Percentiles rank a stretch among this genome's conserved stretches.
phyloP scores from a whole-genome alignment of 371 early-diverging fungal genomes.

The Quaeritorhiza haematococci region DNA sequence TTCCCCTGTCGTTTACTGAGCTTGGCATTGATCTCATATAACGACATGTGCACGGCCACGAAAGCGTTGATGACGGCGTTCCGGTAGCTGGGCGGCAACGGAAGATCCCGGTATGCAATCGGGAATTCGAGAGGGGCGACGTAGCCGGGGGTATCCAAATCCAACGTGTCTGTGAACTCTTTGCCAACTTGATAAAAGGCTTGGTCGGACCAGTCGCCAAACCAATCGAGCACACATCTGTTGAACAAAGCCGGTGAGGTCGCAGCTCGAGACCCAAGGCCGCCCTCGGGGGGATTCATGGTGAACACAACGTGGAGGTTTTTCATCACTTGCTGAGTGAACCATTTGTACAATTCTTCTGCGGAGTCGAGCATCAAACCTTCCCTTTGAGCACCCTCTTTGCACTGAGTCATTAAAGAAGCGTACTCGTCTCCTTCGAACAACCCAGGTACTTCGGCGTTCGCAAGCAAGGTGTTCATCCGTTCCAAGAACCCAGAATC shows the following conservation, averaged over 20 bases:
- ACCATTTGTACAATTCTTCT: constrained; percentile 97
- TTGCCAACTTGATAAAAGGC: constrained; percentile 96
- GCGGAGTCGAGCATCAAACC: constrained; percentile 87
- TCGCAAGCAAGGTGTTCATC: constrained; percentile 97
- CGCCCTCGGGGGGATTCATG: constrained; percentile 97
- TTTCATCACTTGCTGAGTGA: constrained; percentile 90
- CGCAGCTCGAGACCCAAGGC: constrained; percentile 88
- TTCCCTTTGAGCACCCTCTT: constrained; percentile 90
- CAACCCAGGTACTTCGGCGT: constrained; percentile 96
- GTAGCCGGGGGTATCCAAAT: constrained; percentile 76
- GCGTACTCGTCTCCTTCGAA: constrained; percentile 98
- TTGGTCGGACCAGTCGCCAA: constrained; percentile 97
- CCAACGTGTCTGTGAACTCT: constrained; percentile 87
- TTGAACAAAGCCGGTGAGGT: constrained; percentile 99
- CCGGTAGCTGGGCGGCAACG: constrained; percentile 72
- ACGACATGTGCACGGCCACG: constrained; percentile 85
- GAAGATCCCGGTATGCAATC: constrained; percentile 70
- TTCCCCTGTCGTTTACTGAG: constrained; percentile 78
- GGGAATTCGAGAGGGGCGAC: constrained; percentile 59
- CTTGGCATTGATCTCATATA: constrained; percentile 80
- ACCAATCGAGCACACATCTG: constrained; percentile 98
- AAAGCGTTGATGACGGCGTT: constrained; percentile 85
- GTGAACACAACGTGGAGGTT: constrained; percentile 98
- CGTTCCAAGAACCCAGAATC: constrained; percentile 96
- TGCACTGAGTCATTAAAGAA: constrained; percentile 87